These are phyloP conservation scores for Podila epigama DNA, from an alignment of 192 early-diverging fungal species.

Conservation along the genomic window DNA sequence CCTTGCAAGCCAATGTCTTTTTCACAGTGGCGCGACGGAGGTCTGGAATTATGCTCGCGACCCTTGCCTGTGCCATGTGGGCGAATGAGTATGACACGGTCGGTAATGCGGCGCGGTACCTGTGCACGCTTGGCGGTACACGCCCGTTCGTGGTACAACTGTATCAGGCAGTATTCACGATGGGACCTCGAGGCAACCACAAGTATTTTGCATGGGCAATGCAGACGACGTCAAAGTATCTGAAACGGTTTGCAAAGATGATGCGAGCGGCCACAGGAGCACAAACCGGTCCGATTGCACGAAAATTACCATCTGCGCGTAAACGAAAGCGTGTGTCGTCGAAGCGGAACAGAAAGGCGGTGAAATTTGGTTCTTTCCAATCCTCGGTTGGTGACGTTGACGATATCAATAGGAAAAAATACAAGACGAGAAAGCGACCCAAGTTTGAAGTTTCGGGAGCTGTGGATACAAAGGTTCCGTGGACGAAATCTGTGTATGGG, in stretches of 20 bases:
- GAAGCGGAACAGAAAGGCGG: too few species aligned
- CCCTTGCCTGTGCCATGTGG: constrained; percentile 46
- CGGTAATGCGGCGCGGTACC: constrained; percentile 20
- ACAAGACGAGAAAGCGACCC: background rate
- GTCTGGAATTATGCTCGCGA: constrained; percentile 38
- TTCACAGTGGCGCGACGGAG: constrained; percentile 27
- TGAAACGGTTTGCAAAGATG: constrained; percentile 13
- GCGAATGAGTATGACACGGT: constrained; percentile 21
- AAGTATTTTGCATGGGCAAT: constrained; percentile 23
- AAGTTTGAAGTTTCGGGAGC: background rate
- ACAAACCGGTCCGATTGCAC: background rate
- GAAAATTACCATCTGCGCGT: background rate
- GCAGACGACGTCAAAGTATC: constrained; percentile 24
- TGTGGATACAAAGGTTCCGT: background rate
- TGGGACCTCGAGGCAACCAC: constrained; percentile 17
- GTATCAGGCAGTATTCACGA: constrained; percentile 12
- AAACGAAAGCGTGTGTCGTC: constrained; percentile 3
- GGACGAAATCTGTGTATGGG: background rate
- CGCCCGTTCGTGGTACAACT: constrained; percentile 27
- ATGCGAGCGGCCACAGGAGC: constrained; percentile 23
- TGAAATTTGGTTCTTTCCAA: too few species aligned
- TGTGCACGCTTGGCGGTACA: constrained; percentile 25
- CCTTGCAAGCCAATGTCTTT: constrained; percentile 37
- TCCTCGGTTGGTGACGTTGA: background rate
- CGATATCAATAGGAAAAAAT: background rate